Base-by-base conservation (phyloP, 371 early-diverging fungal species). In the Mortierella sp. region DNA sequence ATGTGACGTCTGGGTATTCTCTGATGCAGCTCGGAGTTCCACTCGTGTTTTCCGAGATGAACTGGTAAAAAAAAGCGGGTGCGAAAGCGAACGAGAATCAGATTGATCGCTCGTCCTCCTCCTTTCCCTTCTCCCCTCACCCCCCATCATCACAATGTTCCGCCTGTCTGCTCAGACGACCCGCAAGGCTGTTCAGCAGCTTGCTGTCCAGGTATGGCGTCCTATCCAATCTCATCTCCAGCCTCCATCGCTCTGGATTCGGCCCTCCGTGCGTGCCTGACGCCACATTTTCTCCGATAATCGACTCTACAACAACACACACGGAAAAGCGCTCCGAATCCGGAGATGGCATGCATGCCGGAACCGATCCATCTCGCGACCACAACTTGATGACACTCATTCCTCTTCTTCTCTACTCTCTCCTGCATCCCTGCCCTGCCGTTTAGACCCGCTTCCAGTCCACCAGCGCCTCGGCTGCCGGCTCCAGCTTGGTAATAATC, bases 101-200 rank as follows among this genome's bases (percentile, higher is more conserved):
- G 57, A 37, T 57, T 25, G 23, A 45, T 57, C 61, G 53, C 26
- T 52, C 53, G 48, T 58, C 37, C 55, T 64, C 53, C 28, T 63
- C 67, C 53, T 46, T 57, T 60, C 46, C 37, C 37, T 57, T 60
- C 46, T 47, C 37, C 47, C 60, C 37, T 58, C 50, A 52, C 70
- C 25, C 56, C 59, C 30, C 59, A 44, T 23, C 60, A 63, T 64
- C 64, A 51, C 65, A 55, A 77, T 77, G 77, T 72, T 77, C 69
- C 77, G 77, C 56, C 72, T 77, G 57, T 77, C 77, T 65, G 68
- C 77, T 52, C 77, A 77, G 66, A 71, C 77, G 65, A 77, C 77
- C 51, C 77, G 77, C 68, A 59, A 77, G 77, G 77, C 77, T 68
- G 77, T 77, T 64, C 77, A 77, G 77, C 77, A 72, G 56, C 68